Conservation (phyloP, 805 yeast genomes). For the Hanseniaspora valbyensis region DNA sequence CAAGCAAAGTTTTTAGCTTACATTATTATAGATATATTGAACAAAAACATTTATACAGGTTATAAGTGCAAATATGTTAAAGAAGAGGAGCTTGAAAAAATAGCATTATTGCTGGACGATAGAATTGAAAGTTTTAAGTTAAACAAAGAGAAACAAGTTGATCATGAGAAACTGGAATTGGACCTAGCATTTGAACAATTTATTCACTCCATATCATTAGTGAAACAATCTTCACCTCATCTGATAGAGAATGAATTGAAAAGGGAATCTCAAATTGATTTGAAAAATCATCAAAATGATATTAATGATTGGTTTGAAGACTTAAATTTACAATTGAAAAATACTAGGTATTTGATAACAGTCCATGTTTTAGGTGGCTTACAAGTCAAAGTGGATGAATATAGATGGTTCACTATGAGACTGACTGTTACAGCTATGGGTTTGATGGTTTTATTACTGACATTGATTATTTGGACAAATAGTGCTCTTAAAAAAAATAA, state of each 20-base stretch:
- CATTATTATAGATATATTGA: constrained; percentile 30
- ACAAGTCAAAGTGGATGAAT: constrained; percentile 73
- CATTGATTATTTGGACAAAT: constrained; percentile 44
- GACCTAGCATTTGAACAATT: constrained; percentile 56
- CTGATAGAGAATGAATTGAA: constrained; percentile 45
- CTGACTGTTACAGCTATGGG: constrained; percentile 73
- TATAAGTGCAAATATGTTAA: constrained; percentile 30
- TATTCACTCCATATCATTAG: constrained; percentile 58
- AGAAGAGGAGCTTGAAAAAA: constrained; percentile 69
- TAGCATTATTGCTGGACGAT: constrained; percentile 77
- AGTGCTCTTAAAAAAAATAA: constrained; percentile 30
- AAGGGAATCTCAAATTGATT: constrained; percentile 71
- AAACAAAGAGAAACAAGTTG: constrained; percentile 65
- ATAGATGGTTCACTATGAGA: constrained; percentile 88
- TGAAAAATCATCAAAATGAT: constrained; percentile 77
- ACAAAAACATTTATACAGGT: constrained; percentile 34
- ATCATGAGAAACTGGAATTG: constrained; percentile 53
- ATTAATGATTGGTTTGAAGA: constrained; percentile 64
- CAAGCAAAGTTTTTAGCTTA: constrained; percentile 23
- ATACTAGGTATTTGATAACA: constrained; percentile 70
- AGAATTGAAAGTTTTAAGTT: constrained; percentile 79
- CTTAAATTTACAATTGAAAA: constrained; percentile 62
- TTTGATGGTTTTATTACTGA: constrained; percentile 37
- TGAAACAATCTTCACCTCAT: constrained; percentile 68
- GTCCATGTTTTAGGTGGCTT: constrained; percentile 72